Percentiles rank a stretch among this genome's conserved stretches.
Evolutionary conservation across 1,139 yeast species (phyloP).

Genomic region (Yamadazyma triangularis): DNA sequence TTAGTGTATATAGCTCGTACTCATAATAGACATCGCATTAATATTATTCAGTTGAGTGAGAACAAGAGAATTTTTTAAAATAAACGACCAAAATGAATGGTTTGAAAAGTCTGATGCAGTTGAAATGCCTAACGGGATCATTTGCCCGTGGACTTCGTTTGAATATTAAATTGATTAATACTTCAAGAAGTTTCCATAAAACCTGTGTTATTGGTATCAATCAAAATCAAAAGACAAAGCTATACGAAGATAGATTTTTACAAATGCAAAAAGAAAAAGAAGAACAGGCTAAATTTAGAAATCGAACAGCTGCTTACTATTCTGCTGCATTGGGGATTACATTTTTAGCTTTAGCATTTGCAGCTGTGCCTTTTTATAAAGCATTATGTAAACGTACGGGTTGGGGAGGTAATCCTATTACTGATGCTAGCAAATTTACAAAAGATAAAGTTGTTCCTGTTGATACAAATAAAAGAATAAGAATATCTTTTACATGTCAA

Average conservation of each 20-base stretch:
- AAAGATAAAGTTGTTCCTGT: conserved; percentile 87
- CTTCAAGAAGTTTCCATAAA: no score
- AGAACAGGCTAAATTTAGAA: conserved; percentile 26
- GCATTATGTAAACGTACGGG: conserved; percentile 95
- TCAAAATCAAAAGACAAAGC: conserved; percentile 12
- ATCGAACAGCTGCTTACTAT: conserved; percentile 63
- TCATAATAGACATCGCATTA: no score
- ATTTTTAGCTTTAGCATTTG: conserved; percentile 78
- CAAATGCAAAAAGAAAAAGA: conserved; percentile 19
- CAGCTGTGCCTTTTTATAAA: conserved; percentile 90
- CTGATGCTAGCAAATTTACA: conserved; percentile 75
- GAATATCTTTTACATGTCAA: conserved; percentile 85
- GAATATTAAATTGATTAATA: no score
- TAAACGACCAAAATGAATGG: no score
- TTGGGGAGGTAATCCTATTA: conserved; percentile 92
- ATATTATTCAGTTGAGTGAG: no score
- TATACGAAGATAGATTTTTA: conserved; percentile 13
- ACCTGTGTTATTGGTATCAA: no score
- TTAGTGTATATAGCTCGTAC: no score
- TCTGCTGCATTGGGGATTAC: conserved; percentile 66
- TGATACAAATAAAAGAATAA: conserved; percentile 75
- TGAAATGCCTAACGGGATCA: no score
- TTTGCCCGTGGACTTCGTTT: no score
- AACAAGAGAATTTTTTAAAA: no score
- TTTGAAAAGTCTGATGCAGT: no score